Percentiles rank a stretch among this genome's conserved stretches.
These are phyloP conservation scores for Glycyrrhiza uralensis DNA, from an alignment of 306 rosid species.

Conservation along the genomic window DNA sequence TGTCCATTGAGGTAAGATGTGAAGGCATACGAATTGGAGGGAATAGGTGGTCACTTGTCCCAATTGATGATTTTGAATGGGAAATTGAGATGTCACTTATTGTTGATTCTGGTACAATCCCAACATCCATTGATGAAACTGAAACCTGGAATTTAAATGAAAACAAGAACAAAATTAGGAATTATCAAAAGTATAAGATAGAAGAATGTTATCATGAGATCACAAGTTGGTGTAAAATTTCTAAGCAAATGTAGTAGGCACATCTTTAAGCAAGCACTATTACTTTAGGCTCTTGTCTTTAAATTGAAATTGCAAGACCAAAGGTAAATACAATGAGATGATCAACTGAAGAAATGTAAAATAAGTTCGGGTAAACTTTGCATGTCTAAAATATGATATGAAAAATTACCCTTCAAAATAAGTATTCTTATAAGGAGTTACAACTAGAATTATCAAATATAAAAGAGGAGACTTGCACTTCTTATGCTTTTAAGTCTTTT, in stretches of 20 bases:
- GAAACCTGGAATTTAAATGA: constrained; percentile 44
- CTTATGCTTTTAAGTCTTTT: too few species aligned
- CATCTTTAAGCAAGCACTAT: too few species aligned
- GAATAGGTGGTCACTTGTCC: constrained; percentile 64
- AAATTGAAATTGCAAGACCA: too few species aligned
- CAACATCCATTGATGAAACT: constrained; percentile 68
- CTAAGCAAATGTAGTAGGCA: background rate
- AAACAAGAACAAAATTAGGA: background rate
- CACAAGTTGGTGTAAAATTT: background rate
- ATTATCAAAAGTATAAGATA: background rate
- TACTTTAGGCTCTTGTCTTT: too few species aligned
- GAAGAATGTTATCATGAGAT: background rate
- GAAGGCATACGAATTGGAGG: constrained; percentile 48
- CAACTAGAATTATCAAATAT: background rate
- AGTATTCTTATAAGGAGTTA: background rate
- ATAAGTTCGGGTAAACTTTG: too few species aligned
- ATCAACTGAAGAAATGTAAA: too few species aligned
- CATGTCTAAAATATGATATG: too few species aligned
- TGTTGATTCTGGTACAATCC: constrained; percentile 70
- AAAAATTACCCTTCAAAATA: background rate
- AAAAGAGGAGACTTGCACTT: too few species aligned
- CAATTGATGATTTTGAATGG: constrained; percentile 57
- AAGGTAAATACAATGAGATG: too few species aligned
- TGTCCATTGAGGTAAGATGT: constrained; percentile 62
- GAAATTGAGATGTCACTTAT: constrained; percentile 57